These are phyloP conservation scores for Filosporella fistucella DNA, from an alignment of 495 filamentous ascomycete genomes.

Conservation along the genomic window DNA sequence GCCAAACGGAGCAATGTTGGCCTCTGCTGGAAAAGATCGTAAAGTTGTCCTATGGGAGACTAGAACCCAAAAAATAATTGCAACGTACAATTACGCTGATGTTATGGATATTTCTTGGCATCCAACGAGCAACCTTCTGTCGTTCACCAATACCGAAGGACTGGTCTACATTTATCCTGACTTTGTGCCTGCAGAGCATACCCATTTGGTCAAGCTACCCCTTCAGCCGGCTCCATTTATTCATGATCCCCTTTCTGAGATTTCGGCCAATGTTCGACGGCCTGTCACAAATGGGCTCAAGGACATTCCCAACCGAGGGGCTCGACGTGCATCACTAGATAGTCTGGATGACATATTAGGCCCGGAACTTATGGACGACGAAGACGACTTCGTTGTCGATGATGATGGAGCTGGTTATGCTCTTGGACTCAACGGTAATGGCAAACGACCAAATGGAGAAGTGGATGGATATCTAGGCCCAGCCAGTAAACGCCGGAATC, in stretches of 20 bases:
- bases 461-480: conserved; percentile 25
- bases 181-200: conserved; percentile 66
- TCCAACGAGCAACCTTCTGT: conserved; percentile 78
- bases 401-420: conserved; percentile 93
- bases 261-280: conserved; percentile 57
- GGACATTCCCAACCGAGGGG: conserved; percentile 33
- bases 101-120: conserved; percentile 90
- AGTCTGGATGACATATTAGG: conserved; percentile 53
- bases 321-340: conserved; percentile 34
- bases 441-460: conserved; percentile 61
- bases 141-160: conserved; percentile 86
- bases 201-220: conserved; percentile 49
- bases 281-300: conserved; percentile 53
- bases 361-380: conserved; percentile 30
- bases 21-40: conserved; percentile 76
- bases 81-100: conserved; percentile 69
- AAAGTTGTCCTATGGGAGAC: conserved; percentile 86
- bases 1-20: conserved; percentile 85
- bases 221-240: conserved; percentile 79
- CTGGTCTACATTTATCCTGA: conserved; percentile 84
- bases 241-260: conserved; percentile 70
- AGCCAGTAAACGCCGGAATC: conserved; percentile 36
- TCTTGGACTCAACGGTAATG: conserved; percentile 54
- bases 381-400: conserved; percentile 85
- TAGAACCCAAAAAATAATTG: conserved; percentile 73